Base-by-base conservation (phyloP, 192 early-diverging fungal genomes). In the Anaeromyces robustus region DNA sequence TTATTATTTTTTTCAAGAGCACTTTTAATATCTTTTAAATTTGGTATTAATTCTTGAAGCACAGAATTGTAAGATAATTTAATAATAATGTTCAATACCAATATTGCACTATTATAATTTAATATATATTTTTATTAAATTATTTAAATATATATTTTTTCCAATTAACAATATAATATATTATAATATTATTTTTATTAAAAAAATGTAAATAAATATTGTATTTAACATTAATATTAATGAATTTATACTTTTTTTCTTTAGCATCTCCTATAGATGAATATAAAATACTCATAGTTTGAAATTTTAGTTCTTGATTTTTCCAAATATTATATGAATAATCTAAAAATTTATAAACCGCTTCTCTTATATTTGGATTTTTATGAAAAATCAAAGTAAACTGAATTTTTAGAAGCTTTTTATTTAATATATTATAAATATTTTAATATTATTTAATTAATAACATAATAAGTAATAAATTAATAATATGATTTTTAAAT, bases 311-410 rank as follows among this genome's bases (percentile, higher is more conserved):
- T n/a, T 80, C 78, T 80, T 82, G 86, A 16, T 52, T 79, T 39
- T 83, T 88, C 89, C 89, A 90, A 78, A 89, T 88, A 17, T 87
- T 84, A 6, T 32, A 78, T 12, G 80, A 82, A 6, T 34, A 79
- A 17, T 86, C 85, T 43, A 90, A 82, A 30, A 90, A 81, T 59
- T 86, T 82, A 82, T 90, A 90, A 17, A 88, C 86, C 22, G 78
- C 30, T n/a, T 77, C 59, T 17, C 89, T 83, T 4, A 90, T 86
- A 39, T 39, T 28, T 5, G 59, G 16, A 34, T 88, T 84, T 14
- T 81, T 79, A 80, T 87, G 80, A 82, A 90, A 90, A 13, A 83
- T 82, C 16, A 89, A 80, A 29, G 80, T 43, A 80, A 86, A 86
- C 2, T 89, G 85, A 2, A 83, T 59, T 78, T 79, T 81, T 11